phyloP scores from a whole-genome alignment of 805 yeast species.

The Sungouiella thailandica region DNA sequence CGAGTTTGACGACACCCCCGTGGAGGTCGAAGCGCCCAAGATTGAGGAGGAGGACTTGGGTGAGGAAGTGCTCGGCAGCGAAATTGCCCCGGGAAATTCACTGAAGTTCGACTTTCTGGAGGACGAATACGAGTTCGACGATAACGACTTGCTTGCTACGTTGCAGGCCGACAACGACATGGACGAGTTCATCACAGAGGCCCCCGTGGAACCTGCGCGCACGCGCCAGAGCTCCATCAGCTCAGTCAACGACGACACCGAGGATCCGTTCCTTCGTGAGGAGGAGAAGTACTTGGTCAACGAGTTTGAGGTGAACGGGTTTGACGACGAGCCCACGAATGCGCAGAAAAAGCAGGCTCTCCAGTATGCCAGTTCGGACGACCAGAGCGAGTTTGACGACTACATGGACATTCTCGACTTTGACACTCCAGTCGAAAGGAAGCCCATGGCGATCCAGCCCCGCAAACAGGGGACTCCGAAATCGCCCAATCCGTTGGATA shows the following conservation, averaged over 20 bases:
- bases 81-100: constrained; percentile 4
- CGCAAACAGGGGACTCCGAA: constrained; percentile 7
- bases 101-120: constrained; percentile 47
- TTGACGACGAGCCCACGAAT: constrained; percentile 26
- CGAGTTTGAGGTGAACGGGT: constrained; percentile 43
- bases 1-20: constrained; percentile 33
- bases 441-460: constrained; percentile 5
- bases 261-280: constrained; percentile 37
- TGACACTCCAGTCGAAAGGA: constrained; percentile 21
- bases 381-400: constrained; percentile 35
- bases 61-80: constrained; percentile 36
- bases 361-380: constrained; percentile 33
- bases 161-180: constrained; percentile 43
- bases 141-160: constrained; percentile 42
- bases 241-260: constrained; percentile 29
- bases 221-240: constrained; percentile 26
- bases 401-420: constrained; percentile 37
- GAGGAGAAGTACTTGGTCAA: constrained; percentile 42
- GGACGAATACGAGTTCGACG: constrained; percentile 60
- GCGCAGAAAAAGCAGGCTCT: constrained; percentile 32
- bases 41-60: constrained; percentile 57
- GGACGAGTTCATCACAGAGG: constrained; percentile 28
- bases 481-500: constrained; percentile 16
- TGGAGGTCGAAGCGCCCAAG: constrained; percentile 4
- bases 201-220: constrained; percentile 3